phyloP scores from a whole-genome alignment of 148 eudicot species.

The Rhododendron henanense region DNA sequence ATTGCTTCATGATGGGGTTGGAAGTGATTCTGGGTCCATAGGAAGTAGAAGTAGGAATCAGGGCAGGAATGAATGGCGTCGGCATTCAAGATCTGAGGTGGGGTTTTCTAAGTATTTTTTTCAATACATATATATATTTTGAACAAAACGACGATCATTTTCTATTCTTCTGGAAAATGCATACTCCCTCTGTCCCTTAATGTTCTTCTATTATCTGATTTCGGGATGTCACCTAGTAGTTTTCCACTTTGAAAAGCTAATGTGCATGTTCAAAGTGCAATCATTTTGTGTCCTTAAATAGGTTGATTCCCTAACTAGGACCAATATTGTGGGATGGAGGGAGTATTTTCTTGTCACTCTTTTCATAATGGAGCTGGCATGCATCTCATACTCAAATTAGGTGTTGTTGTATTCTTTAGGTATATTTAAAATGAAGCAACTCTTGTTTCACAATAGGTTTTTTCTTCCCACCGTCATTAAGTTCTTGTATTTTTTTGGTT shows the following conservation, averaged over 20 bases:
- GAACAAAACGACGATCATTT: not conserved
- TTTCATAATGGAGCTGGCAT: not conserved
- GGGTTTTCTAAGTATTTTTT: conserved; percentile 6
- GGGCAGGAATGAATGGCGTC: conserved; percentile 32
- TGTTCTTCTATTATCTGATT: not conserved
- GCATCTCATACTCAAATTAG: not conserved
- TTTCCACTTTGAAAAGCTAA: not conserved
- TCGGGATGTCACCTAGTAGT: not conserved
- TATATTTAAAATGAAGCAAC: not conserved
- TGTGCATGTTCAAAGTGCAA: not conserved
- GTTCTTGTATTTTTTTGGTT: not conserved
- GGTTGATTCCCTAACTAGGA: not conserved
- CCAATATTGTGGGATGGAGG: not conserved
- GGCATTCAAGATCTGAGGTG: conserved; percentile 75
- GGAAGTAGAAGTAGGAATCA: conserved; percentile 58
- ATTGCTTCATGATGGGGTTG: conserved; percentile 44
- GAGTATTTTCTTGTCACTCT: not conserved
- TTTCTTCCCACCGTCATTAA: not conserved
- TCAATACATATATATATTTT: not conserved
- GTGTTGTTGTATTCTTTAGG: not conserved
- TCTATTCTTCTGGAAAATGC: conserved; percentile 5
- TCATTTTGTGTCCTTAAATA: not conserved
- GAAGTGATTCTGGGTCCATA: conserved; percentile 39
- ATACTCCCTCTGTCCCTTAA: not conserved
- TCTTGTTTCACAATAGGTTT: not conserved